Percentiles rank a stretch among this genome's conserved stretches.
These are phyloP conservation scores for Aristolochia fimbriata DNA, from an alignment of 164 flowering plant genomes.

Conservation along the genomic window DNA sequence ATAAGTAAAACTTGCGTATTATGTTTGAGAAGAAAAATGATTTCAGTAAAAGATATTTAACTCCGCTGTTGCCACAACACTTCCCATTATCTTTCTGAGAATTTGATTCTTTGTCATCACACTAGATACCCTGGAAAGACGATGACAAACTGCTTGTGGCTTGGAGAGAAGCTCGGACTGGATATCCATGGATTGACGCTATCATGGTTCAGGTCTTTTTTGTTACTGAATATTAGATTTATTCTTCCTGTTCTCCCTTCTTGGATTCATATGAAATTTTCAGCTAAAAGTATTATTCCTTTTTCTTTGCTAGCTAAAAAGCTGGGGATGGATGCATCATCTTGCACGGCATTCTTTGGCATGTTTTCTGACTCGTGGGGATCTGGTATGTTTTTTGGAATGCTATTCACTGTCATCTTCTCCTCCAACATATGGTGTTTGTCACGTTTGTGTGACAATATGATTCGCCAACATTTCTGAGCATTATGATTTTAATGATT, in stretches of 20 bases:
- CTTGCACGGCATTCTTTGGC: conserved; percentile 96
- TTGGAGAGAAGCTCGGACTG: conserved; percentile 93
- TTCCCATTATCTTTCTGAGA: too few species aligned
- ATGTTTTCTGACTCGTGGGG: conserved; percentile 94
- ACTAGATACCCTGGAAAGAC: conserved; percentile 80
- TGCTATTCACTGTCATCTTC: neutral
- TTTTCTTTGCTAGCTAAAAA: conserved; percentile 42
- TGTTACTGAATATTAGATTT: neutral
- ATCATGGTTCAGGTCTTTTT: conserved; percentile 78
- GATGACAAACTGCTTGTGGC: conserved; percentile 57
- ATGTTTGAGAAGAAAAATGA: too few species aligned
- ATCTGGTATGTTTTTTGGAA: conserved; percentile 49
- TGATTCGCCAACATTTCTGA: neutral
- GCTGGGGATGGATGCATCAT: conserved; percentile 99
- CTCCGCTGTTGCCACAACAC: too few species aligned
- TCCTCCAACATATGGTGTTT: neutral
- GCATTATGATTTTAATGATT: too few species aligned
- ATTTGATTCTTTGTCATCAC: neutral
- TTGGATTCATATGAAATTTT: neutral
- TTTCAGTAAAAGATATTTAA: too few species aligned
- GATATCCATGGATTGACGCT: conserved; percentile 99
- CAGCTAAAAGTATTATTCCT: conserved; percentile 5
- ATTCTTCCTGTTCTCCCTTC: neutral
- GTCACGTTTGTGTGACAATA: neutral
- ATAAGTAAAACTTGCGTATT: too few species aligned